Conservation (phyloP, 345 rosid species). For the Gossypium rotundifolium region DNA sequence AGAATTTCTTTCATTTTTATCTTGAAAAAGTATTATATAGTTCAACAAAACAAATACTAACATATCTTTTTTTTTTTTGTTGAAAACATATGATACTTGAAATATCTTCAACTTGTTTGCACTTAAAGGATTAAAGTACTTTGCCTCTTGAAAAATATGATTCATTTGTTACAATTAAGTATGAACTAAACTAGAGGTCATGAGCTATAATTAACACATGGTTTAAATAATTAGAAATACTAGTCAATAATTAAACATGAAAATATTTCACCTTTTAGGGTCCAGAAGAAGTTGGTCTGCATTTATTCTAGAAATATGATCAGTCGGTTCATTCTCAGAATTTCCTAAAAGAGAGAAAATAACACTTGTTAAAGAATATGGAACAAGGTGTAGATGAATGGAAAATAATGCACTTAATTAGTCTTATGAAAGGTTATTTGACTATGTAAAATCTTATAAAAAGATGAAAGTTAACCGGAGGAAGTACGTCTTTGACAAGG, state of each 20-base stretch:
- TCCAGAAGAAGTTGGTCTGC: constrained; percentile 30
- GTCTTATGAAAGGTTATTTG: background rate
- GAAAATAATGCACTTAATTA: background rate
- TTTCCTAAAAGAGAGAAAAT: constrained; percentile 15
- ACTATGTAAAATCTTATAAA: background rate
- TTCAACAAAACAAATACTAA: too few relatives aligned
- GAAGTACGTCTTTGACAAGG: constrained; percentile 50
- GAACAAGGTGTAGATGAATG: too few relatives aligned
- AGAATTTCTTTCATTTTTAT: too few relatives aligned
- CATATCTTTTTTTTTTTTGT: too few relatives aligned
- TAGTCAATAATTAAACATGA: background rate
- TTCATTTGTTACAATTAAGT: too few relatives aligned
- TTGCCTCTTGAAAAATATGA: too few relatives aligned
- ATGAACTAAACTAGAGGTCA: background rate
- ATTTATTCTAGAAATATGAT: constrained; percentile 31
- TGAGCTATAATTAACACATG: background rate
- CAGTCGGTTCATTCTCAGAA: constrained; percentile 26
- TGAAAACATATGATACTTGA: too few relatives aligned
- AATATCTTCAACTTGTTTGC: too few relatives aligned
- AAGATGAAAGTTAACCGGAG: constrained; percentile 24
- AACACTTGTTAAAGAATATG: too few relatives aligned
- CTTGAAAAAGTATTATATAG: too few relatives aligned
- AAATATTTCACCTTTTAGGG: constrained; percentile 28
- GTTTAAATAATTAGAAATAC: background rate
- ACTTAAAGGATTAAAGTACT: too few relatives aligned